Conservation (phyloP, 1,284 basidiomycete species). For the Neotropicomus parvogracilis region DNA sequence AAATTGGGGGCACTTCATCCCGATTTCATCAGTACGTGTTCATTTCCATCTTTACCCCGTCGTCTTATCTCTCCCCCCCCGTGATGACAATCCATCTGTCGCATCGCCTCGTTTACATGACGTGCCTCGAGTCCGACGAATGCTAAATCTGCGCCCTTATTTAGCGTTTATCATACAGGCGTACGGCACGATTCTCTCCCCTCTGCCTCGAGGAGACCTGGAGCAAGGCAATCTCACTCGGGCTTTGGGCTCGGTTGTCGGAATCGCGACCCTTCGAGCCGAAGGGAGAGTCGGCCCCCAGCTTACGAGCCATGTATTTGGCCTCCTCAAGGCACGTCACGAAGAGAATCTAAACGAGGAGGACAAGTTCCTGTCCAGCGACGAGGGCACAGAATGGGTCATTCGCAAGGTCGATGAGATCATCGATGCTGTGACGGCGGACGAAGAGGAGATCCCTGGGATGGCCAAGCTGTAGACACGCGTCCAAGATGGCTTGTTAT, state of each 20-base stretch:
- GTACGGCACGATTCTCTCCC: slow-evolving; percentile 86
- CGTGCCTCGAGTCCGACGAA: slow-evolving; percentile 35
- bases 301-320: slow-evolving; percentile 89
- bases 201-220: slow-evolving; percentile 58
- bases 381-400: slow-evolving; percentile 92
- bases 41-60: slow-evolving; percentile 33
- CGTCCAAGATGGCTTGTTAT: slow-evolving; percentile 28
- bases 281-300: slow-evolving; percentile 90
- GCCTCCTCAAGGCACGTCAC: slow-evolving; percentile 80
- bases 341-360: slow-evolving; percentile 62
- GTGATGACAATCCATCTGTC: slow-evolving; percentile 30
- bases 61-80: slow-evolving; percentile 32
- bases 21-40: slow-evolving; percentile 76
- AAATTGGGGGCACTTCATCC: slow-evolving; percentile 86
- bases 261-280: slow-evolving; percentile 86
- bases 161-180: slow-evolving; percentile 90
- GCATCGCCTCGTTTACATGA: slow-evolving; percentile 32
- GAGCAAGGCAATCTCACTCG: slow-evolving; percentile 84
- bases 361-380: slow-evolving; percentile 82
- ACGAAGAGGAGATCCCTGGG: slow-evolving; percentile 37
- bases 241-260: slow-evolving; percentile 84
- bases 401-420: slow-evolving; percentile 82
- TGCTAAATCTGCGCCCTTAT: slow-evolving; percentile 27
- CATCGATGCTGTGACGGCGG: slow-evolving; percentile 63
- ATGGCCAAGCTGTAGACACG: slow-evolving; percentile 59